Conservation (phyloP, 1,284 basidiomycete species). For the Omphalotus olearius region DNA sequence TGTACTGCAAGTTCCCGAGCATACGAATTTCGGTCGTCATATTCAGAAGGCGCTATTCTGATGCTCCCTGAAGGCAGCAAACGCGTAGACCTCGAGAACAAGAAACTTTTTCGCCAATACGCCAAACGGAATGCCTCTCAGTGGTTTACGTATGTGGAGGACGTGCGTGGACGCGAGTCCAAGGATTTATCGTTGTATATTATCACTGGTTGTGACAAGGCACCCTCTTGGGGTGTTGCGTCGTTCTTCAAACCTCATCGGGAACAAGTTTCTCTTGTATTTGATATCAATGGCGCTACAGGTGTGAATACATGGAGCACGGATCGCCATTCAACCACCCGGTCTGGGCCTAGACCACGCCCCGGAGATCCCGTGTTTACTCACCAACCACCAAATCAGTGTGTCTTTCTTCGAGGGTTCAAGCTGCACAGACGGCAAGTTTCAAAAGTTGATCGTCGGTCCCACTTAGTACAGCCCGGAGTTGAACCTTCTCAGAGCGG, state of each 20-base stretch:
- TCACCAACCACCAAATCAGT: slow-evolving; percentile 12
- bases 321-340: slow-evolving; percentile 15
- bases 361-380: background rate
- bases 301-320: background rate
- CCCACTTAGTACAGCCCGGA: background rate
- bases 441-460: background rate
- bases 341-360: slow-evolving; percentile 18
- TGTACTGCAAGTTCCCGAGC: background rate
- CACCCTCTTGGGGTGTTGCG: slow-evolving; percentile 13
- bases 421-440: slow-evolving; percentile 10
- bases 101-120: slow-evolving; percentile 4
- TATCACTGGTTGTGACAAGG: slow-evolving; percentile 12
- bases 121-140: slow-evolving; percentile 4
- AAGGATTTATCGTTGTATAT: slow-evolving; percentile 12
- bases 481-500: background rate
- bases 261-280: slow-evolving; percentile 1
- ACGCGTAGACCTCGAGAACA: slow-evolving; percentile 3
- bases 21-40: slow-evolving; percentile 5
- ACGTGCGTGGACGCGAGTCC: slow-evolving; percentile 3
- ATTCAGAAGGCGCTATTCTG: slow-evolving; percentile 10
- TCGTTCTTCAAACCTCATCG: slow-evolving; percentile 5
- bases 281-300: slow-evolving; percentile 1
- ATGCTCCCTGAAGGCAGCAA: slow-evolving; percentile 11
- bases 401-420: slow-evolving; percentile 15
- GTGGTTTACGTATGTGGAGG: slow-evolving; percentile 12